phyloP scores from a whole-genome alignment of 2,329 filamentous ascomycete species.

The Fusarium sp. region DNA sequence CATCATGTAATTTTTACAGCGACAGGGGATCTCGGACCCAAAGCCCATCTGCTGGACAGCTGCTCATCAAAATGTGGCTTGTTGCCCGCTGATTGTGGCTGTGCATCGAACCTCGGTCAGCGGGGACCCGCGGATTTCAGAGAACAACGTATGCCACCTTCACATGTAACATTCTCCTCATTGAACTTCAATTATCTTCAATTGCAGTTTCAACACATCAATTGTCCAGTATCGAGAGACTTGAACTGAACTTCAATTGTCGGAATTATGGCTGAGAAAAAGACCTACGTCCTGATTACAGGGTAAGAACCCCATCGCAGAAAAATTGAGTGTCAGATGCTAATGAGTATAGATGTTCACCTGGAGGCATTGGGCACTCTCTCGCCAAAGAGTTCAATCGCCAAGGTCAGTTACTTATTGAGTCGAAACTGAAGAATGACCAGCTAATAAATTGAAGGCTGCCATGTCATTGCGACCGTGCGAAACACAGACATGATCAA shows the following conservation, averaged over 20 bases:
- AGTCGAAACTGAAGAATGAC: too few relatives aligned
- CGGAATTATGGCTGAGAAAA: conserved; percentile 39
- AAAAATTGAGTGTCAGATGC: background rate
- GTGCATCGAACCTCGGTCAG: background rate
- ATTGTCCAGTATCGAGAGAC: background rate
- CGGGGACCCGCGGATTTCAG: background rate
- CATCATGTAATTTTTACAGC: too few relatives aligned
- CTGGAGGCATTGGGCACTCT: conserved; percentile 68
- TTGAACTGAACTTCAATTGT: fast-evolving
- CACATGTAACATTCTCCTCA: conserved; percentile 7
- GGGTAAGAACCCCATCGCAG: conserved; percentile 2
- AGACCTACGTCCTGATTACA: conserved; percentile 46
- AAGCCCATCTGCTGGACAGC: too few relatives aligned
- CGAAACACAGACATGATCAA: conserved; percentile 61
- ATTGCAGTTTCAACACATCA: background rate
- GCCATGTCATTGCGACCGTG: conserved; percentile 67
- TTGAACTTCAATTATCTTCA: background rate
- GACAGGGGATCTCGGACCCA: too few relatives aligned
- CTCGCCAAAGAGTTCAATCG: conserved; percentile 64
- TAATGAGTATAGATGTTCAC: conserved; percentile 60
- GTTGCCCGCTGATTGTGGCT: background rate
- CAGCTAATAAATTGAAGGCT: conserved; percentile 34
- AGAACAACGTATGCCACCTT: background rate
- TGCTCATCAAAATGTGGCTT: background rate
- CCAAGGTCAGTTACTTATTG: too few relatives aligned